phyloP scores from a whole-genome alignment of 345 rosid genomes.

The Eucalyptus tenuipes region DNA sequence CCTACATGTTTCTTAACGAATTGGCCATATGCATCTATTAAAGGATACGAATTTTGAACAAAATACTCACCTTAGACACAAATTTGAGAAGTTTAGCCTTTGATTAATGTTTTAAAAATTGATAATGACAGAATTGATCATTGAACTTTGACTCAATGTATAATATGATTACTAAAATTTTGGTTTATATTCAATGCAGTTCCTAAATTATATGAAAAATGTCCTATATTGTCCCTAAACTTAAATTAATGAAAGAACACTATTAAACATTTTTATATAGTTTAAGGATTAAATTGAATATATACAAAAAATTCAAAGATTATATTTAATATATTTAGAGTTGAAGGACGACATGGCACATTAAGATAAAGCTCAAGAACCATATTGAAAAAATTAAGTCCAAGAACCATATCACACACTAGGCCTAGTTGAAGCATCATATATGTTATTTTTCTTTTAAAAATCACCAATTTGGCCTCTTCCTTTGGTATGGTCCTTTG shows the following conservation, averaged over 20 bases:
- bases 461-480: not conserved
- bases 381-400: too few species aligned
- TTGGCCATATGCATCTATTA: not conserved
- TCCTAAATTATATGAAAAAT: too few species aligned
- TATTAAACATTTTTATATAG: too few species aligned
- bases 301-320: not conserved
- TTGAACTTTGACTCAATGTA: too few species aligned
- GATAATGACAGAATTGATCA: accelerated
- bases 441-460: too few species aligned
- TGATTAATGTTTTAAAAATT: not conserved
- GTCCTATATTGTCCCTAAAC: accelerated
- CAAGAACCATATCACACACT: not conserved
- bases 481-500: not conserved
- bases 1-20: not conserved
- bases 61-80: not conserved
- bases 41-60: too few species aligned
- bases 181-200: too few species aligned
- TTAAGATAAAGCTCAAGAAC: accelerated
- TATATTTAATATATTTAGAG: not conserved
- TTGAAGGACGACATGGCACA: accelerated
- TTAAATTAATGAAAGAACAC: too few species aligned
- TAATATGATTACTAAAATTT: too few species aligned
- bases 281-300: too few species aligned
- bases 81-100: not conserved
- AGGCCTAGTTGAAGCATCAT: accelerated